Evolutionary conservation across 108 stramenopile genomes (phyloP).

Genomic region (Cyclotella distinguenda): DNA sequence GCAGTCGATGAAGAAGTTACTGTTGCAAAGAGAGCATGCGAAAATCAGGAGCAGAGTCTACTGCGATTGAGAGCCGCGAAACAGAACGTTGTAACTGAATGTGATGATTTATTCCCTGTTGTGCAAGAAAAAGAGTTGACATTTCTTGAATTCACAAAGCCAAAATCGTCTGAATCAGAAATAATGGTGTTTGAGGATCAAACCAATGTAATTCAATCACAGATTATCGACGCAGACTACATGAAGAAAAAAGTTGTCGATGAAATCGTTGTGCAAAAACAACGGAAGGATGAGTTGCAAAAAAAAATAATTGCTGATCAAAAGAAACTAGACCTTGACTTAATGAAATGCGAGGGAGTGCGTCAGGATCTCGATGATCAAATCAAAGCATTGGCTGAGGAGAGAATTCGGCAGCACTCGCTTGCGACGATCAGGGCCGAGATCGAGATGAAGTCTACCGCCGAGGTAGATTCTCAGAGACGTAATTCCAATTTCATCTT

Average conservation of each 20-base stretch:
- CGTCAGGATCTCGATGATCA: neutral
- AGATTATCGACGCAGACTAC: neutral
- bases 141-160: neutral
- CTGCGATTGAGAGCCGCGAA: neutral
- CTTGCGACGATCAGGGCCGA: conserved; percentile 5
- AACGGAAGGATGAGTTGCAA: neutral
- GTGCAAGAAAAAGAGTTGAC: neutral
- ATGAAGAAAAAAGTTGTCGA: neutral
- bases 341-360: neutral
- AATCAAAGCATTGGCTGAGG: neutral
- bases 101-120: neutral
- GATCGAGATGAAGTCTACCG: neutral
- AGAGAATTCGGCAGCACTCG: conserved; percentile 7
- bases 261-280: neutral
- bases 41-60: neutral
- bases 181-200: neutral
- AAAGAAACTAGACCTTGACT: neutral
- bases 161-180: neutral
- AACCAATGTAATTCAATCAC: neutral
- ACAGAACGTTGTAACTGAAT: neutral
- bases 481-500: conserved; percentile 3
- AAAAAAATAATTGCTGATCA: neutral
- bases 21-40: neutral
- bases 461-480: neutral
- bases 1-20: neutral